Conservation (phyloP, 768 basidiomycete species). For the Collybia sp. region DNA sequence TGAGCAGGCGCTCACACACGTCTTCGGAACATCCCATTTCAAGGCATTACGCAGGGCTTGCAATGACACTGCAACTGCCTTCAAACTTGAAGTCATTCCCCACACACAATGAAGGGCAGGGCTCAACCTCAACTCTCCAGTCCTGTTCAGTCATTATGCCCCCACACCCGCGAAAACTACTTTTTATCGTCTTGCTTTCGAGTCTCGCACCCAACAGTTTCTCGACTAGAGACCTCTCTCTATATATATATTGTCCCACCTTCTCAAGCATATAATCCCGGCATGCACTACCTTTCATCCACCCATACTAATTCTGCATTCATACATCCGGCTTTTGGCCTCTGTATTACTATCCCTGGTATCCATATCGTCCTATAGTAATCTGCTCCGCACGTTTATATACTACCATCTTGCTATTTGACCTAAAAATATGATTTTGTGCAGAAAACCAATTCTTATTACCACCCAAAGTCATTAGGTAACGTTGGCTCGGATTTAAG, state of each 20-base stretch:
- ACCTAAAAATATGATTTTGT: not conserved
- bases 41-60: conserved; percentile 70
- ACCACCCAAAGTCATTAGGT: too few relatives aligned
- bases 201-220: conserved; percentile 2
- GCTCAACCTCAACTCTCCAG: too few relatives aligned
- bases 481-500: not conserved
- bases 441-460: not conserved
- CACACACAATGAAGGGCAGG: too few relatives aligned
- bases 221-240: conserved; percentile 14
- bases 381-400: not conserved
- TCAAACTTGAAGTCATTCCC: conserved; percentile 65
- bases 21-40: conserved; percentile 73
- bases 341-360: not conserved
- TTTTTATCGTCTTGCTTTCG: too few relatives aligned
- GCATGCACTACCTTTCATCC: too few relatives aligned
- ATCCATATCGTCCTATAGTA: not conserved
- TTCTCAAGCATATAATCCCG: not conserved
- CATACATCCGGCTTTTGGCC: not conserved
- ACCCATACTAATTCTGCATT: not conserved
- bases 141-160: too few relatives aligned
- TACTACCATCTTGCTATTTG: conserved; percentile 1
- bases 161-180: too few relatives aligned
- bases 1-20: conserved; percentile 59
- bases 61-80: conserved; percentile 64
- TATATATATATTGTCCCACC: conserved; percentile 12